phyloP scores from a whole-genome alignment of 2,329 filamentous ascomycete genomes.

The Metarhizium album region DNA sequence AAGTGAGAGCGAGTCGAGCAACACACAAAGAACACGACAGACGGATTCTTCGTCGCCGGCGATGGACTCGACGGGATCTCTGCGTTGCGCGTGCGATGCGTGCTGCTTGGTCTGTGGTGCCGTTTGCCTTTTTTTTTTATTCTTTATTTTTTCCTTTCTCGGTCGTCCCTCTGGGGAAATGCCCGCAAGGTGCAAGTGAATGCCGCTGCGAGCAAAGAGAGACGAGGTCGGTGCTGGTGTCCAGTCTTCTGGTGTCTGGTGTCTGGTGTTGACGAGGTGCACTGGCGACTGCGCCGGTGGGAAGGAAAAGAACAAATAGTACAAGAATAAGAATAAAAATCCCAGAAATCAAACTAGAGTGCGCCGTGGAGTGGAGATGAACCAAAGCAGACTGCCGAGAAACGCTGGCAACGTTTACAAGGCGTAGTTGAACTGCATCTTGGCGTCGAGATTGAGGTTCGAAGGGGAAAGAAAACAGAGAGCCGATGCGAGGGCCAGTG shows the following conservation, averaged over 20 bases:
- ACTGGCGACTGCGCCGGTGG: background rate
- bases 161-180: conserved; percentile 7
- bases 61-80: conserved; percentile 2
- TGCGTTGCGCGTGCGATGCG: background rate
- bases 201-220: conserved; percentile 29
- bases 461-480: conserved; percentile 28
- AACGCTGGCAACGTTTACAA: conserved; percentile 42
- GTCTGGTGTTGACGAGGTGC: background rate
- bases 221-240: background rate
- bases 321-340: conserved; percentile 9
- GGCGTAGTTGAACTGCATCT: conserved; percentile 42
- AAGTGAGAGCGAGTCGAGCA: background rate
- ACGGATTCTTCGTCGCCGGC: background rate
- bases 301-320: conserved; percentile 3
- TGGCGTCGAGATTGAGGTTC: conserved; percentile 39
- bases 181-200: conserved; percentile 41
- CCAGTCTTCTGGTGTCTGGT: too few relatives aligned
- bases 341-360: conserved; percentile 15
- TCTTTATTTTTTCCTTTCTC: background rate
- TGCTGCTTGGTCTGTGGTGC: too few relatives aligned
- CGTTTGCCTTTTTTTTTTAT: too few relatives aligned
- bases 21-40: background rate
- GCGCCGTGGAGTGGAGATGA: conserved; percentile 28
- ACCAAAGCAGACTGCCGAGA: conserved; percentile 44
- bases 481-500: conserved; percentile 5